Evolutionary conservation across 2,329 filamentous ascomycete genomes (phyloP).

Genomic region (Cytospora schulzeri): DNA sequence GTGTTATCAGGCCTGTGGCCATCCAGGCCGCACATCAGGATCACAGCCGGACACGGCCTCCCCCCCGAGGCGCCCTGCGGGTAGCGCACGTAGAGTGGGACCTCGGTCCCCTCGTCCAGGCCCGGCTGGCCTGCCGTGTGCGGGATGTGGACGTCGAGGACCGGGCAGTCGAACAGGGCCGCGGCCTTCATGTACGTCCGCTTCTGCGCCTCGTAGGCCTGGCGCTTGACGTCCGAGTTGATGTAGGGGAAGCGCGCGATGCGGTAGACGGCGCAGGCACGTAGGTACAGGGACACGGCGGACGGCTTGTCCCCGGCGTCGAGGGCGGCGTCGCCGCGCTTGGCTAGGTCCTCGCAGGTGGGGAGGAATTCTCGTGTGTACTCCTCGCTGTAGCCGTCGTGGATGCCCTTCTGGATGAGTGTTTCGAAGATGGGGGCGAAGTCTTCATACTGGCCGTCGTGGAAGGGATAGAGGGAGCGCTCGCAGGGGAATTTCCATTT

Average conservation of each 20-base stretch:
- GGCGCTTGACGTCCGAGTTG: slow-evolving; percentile 53
- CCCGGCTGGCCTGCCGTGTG: slow-evolving; percentile 51
- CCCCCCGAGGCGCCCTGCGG: slow-evolving; percentile 43
- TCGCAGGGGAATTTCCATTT: slow-evolving; percentile 71
- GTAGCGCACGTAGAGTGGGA: slow-evolving; percentile 67
- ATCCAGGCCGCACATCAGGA: slow-evolving; percentile 53
- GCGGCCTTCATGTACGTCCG: slow-evolving; percentile 61
- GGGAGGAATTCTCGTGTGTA: slow-evolving; percentile 68
- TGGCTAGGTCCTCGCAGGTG: slow-evolving; percentile 58
- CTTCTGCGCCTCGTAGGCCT: slow-evolving; percentile 69
- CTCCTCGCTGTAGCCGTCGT: slow-evolving; percentile 65
- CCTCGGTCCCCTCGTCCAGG: slow-evolving; percentile 51
- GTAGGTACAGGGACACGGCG: slow-evolving; percentile 61
- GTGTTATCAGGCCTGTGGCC: slow-evolving; percentile 67
- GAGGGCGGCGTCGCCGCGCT: slow-evolving; percentile 54
- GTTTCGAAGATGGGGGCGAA: slow-evolving; percentile 68
- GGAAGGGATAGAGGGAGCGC: slow-evolving; percentile 62
- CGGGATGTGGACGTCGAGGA: slow-evolving; percentile 63
- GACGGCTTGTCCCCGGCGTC: slow-evolving; percentile 49
- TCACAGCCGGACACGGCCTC: slow-evolving; percentile 47
- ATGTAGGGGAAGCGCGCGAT: slow-evolving; percentile 71
- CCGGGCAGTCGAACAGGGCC: slow-evolving; percentile 55
- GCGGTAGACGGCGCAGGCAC: slow-evolving; percentile 71
- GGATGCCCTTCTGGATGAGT: slow-evolving; percentile 60
- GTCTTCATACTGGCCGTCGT: slow-evolving; percentile 69